Percentiles rank a stretch among this genome's conserved stretches.
phyloP scores from a whole-genome alignment of 306 rosid genomes.

The Citrullus amarus region DNA sequence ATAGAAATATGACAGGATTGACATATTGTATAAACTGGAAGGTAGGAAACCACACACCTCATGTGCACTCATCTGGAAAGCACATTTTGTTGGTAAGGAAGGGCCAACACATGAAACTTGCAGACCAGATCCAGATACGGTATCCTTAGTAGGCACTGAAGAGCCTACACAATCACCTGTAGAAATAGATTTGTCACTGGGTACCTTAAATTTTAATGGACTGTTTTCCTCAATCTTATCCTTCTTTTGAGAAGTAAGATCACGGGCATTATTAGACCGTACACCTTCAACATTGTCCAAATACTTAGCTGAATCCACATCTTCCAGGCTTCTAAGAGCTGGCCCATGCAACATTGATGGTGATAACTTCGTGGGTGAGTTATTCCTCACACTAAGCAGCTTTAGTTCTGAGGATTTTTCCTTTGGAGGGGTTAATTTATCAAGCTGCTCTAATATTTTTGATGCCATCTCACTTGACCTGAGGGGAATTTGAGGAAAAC shows the following conservation, averaged over 20 bases:
- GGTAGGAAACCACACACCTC: constrained; percentile 46
- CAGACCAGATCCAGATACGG: constrained; percentile 6
- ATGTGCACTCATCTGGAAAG: constrained; percentile 75
- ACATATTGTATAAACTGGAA: not conserved
- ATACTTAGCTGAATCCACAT: constrained; percentile 51
- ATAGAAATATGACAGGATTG: not conserved
- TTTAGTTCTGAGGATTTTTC: constrained; percentile 49
- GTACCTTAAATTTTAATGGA: constrained; percentile 22
- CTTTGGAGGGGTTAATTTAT: constrained; percentile 59
- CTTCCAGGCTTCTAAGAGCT: constrained; percentile 79
- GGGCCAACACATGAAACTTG: constrained; percentile 25
- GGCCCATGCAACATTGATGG: constrained; percentile 71
- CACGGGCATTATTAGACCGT: constrained; percentile 17
- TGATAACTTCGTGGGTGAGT: constrained; percentile 54
- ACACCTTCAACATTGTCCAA: constrained; percentile 27
- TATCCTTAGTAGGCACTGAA: constrained; percentile 19
- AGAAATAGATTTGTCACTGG: constrained; percentile 21
- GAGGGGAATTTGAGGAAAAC: constrained; percentile 31
- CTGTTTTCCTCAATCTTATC: constrained; percentile 43
- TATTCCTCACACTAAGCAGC: constrained; percentile 24
- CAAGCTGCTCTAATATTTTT: constrained; percentile 73
- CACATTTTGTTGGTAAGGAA: constrained; percentile 42
- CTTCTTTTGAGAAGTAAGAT: constrained; percentile 19
- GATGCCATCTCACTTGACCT: constrained; percentile 72
- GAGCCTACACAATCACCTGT: constrained; percentile 20